These are phyloP conservation scores for Ophiocordyceps polyrhachis-furcata DNA, from an alignment of 2,329 filamentous ascomycete species.

Conservation along the genomic window DNA sequence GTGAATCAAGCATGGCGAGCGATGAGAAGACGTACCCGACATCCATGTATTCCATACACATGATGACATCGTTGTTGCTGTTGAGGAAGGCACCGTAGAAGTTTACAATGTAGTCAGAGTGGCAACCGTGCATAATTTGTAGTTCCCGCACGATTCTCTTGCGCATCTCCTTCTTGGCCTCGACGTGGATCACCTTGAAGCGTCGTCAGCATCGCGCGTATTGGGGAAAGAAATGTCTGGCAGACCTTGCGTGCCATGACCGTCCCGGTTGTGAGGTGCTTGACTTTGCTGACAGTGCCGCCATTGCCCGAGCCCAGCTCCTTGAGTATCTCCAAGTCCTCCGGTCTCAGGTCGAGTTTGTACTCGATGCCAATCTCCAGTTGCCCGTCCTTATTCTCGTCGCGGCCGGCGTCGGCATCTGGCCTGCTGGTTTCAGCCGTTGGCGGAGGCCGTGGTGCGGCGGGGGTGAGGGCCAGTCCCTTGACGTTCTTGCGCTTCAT, in stretches of 20 bases:
- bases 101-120: conserved; percentile 89
- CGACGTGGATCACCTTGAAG: conserved; percentile 79
- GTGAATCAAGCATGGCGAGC: neutral
- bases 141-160: conserved; percentile 94
- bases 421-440: conserved; percentile 54
- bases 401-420: conserved; percentile 41
- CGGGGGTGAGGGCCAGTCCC: conserved; percentile 71
- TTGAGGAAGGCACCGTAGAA: conserved; percentile 98
- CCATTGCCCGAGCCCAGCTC: conserved; percentile 93
- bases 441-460: conserved; percentile 50
- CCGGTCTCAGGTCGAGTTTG: conserved; percentile 75
- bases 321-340: conserved; percentile 83
- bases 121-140: conserved; percentile 96
- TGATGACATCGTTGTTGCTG: conserved; percentile 90
- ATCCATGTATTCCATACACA: conserved; percentile 99
- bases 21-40: conserved; percentile 59
- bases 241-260: conserved; percentile 92
- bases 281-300: conserved; percentile 95
- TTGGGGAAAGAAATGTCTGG: neutral
- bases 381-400: conserved; percentile 36
- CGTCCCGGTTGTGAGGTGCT: conserved; percentile 83
- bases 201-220: conserved; percentile 5
- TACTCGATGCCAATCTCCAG: conserved; percentile 97
- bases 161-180: conserved; percentile 91
- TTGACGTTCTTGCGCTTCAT: conserved; percentile 99